Evolutionary conservation across 2,329 filamentous ascomycete species (phyloP).

Genomic region (Neonectria coccinea): DNA sequence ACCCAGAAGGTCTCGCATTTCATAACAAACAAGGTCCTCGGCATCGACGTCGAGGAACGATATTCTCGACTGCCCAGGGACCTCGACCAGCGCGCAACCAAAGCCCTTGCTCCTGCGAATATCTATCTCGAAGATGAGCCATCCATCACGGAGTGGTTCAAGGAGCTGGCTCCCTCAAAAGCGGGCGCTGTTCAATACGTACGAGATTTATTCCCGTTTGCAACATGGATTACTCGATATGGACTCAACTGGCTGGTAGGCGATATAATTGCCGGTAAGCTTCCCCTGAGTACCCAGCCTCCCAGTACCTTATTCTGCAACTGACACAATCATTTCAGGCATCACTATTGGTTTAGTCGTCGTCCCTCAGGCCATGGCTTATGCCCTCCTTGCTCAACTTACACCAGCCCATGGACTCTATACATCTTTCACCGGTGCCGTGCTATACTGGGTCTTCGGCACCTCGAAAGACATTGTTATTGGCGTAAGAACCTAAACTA

Average conservation of each 20-base stretch:
- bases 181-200: constrained; percentile 63
- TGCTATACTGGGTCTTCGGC: constrained; percentile 86
- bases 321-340: constrained; percentile 36
- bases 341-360: constrained; percentile 72
- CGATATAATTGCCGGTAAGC: constrained; percentile 76
- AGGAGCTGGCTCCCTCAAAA: constrained; percentile 63
- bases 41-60: constrained; percentile 48
- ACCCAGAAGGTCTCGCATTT: constrained; percentile 33
- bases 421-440: constrained; percentile 83
- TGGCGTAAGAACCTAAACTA: constrained; percentile 57
- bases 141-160: constrained; percentile 71
- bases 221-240: constrained; percentile 77
- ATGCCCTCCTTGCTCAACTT: constrained; percentile 77
- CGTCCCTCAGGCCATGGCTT: constrained; percentile 84
- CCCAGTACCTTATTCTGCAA: neutral
- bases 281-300: neutral
- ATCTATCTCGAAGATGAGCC: constrained; percentile 73
- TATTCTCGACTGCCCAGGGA: constrained; percentile 42
- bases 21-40: constrained; percentile 46
- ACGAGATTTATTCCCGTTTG: constrained; percentile 70
- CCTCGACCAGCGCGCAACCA: constrained; percentile 43
- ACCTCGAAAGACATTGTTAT: constrained; percentile 90
- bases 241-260: constrained; percentile 79
- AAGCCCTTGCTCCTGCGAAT: constrained; percentile 44
- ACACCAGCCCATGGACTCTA: constrained; percentile 79